Conservation (phyloP, 148 eudicot species). For the Vaccinium darrowii region DNA sequence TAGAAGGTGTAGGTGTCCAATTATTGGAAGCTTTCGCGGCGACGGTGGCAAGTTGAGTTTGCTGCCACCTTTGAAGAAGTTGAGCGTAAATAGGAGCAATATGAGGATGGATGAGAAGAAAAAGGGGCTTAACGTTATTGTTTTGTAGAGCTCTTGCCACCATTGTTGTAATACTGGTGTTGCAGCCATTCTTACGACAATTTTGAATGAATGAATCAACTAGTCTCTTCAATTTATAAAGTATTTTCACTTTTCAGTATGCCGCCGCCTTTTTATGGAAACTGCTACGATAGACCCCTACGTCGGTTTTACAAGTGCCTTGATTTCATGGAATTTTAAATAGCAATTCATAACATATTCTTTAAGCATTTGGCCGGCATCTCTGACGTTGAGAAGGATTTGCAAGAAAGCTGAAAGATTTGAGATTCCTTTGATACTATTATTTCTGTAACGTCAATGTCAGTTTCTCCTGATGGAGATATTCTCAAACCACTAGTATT, state of each 20-base stretch:
- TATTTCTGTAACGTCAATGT: too few species aligned
- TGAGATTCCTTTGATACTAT: too few species aligned
- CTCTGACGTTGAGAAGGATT: too few species aligned
- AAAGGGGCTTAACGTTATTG: not conserved
- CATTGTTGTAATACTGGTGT: not conserved
- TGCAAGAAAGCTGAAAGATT: too few species aligned
- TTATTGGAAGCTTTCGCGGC: slow-evolving; percentile 13
- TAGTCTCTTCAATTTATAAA: not conserved
- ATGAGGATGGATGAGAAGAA: not conserved
- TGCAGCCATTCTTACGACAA: not conserved
- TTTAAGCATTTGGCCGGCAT: too few species aligned
- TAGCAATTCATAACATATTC: too few species aligned
- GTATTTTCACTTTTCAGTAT: not conserved
- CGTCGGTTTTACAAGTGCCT: slow-evolving; percentile 25
- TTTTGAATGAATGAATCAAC: not conserved
- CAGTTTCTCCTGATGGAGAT: too few species aligned
- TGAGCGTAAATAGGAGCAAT: not conserved
- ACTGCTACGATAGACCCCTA: slow-evolving; percentile 20
- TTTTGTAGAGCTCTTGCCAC: not conserved
- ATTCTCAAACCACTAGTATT: too few species aligned
- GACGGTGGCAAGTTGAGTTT: slow-evolving; percentile 5
- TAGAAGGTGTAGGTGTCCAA: not conserved
- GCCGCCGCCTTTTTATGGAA: not conserved
- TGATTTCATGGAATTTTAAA: too few species aligned
- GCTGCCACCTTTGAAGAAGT: not conserved